Base-by-base conservation (phyloP, 768 basidiomycete species). In the Hypholoma fasciculare region DNA sequence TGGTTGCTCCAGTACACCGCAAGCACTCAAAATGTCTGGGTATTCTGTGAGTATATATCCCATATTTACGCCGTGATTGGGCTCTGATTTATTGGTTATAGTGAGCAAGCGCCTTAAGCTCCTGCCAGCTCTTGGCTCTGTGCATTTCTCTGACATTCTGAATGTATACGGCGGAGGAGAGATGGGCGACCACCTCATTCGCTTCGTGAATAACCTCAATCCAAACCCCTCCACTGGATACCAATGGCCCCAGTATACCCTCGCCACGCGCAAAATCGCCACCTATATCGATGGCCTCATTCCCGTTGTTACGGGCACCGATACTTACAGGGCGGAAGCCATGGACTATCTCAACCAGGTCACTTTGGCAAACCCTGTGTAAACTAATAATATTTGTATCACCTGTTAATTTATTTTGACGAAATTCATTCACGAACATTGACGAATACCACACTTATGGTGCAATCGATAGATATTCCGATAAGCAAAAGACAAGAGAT, bases 101-200 rank as follows among this genome's bases (percentile, higher is more conserved):
- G 81, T 79, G 61, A 78, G 65, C 67, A 76, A 80, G 62, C 73
- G 81, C 3, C 58, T 75, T n/a, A 82, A 83, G 53, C 13, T 3
- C 2, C 44, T 73, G 0, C 76, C 78, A 16, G 56, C 72, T 46
- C 66, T 82, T 2, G 82, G 82, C 51, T 72, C 82, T 13, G 78
- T 37, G 16, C 43, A 53, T 8, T 60, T 58, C 5, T 70, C 75
- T 0, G 80, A 83, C 60, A 17, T 82, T 13, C 49, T 71, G 14
- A 72, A 76, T 23, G 58, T 75, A 23, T 82, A 76, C 58, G 68
- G 65, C 2, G 73, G 66, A 6, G 70, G 71, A 7, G 78, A 80
- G 52, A 68, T 82, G 67, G 66, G 74, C 5, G 76, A 78, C 62
- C 76, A 78, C 61, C 71, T 82, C 34, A 74, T 81, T 57, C 72